These are phyloP conservation scores for Lasiosphaeris hirsuta DNA, from an alignment of 495 filamentous ascomycete species.

Conservation along the genomic window DNA sequence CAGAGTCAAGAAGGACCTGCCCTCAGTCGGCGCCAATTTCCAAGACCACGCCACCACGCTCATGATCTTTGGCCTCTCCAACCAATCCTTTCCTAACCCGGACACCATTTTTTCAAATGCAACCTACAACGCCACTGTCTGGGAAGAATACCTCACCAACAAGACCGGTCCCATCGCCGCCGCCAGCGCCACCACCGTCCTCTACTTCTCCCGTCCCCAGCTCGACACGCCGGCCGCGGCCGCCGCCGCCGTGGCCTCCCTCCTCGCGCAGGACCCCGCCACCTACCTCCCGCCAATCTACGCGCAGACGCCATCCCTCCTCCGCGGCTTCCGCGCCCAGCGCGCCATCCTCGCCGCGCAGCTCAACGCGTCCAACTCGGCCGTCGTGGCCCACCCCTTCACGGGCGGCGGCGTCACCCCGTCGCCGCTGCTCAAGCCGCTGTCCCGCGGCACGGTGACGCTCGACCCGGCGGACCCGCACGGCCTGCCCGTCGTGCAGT, in stretches of 20 bases:
- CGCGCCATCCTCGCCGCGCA: conserved; percentile 16
- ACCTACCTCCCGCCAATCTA: conserved; percentile 19
- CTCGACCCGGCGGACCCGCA: conserved; percentile 32
- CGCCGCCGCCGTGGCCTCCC: conserved; percentile 1
- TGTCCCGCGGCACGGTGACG: conserved; percentile 38
- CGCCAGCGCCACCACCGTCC: conserved; percentile 13
- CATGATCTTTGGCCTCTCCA: conserved; percentile 20
- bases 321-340: conserved; percentile 20
- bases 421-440: conserved; percentile 28
- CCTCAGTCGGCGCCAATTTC: conserved; percentile 51
- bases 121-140: conserved; percentile 24
- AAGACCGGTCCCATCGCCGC: conserved; percentile 25
- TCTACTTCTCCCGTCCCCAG: conserved; percentile 17
- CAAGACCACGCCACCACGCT: conserved; percentile 44
- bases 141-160: conserved; percentile 26
- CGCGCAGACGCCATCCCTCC: conserved; percentile 7
- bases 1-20: conserved; percentile 42
- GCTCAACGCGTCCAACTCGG: conserved; percentile 2
- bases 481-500: conserved; percentile 27
- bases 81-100: conserved; percentile 28
- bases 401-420: conserved; percentile 25
- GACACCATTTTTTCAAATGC: conserved; percentile 23
- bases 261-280: conserved; percentile 17
- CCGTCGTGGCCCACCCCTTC: conserved; percentile 17
- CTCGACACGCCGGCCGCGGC: conserved; percentile 8